Conservation (phyloP, 306 rosid species). For the Elaeagnus macrophylla region DNA sequence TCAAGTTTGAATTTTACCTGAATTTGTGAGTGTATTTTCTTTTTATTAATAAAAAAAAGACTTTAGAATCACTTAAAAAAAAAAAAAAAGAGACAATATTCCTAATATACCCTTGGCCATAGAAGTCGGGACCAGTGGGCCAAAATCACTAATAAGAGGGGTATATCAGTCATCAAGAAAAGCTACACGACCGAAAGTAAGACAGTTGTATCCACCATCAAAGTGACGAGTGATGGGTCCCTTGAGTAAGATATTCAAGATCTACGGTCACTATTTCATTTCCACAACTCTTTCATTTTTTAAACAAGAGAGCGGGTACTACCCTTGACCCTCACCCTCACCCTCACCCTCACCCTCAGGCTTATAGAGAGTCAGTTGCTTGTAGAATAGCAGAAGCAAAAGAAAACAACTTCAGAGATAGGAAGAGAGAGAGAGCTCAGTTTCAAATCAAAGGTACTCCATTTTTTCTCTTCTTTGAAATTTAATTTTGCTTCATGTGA, state of each 20-base stretch:
- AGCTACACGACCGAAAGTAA: constrained; percentile 32
- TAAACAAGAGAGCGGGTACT: constrained; percentile 43
- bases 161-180: constrained; percentile 13
- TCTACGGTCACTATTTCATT: constrained; percentile 57
- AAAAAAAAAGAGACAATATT: no score
- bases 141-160: constrained; percentile 6
- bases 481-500: not conserved
- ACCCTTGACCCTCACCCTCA: not conserved
- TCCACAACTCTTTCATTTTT: constrained; percentile 33
- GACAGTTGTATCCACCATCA: constrained; percentile 60
- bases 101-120: constrained; percentile 13
- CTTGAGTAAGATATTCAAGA: constrained; percentile 30
- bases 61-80: no score
- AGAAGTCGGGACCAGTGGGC: constrained; percentile 10
- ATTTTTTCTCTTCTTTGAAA: not conserved
- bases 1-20: no score
- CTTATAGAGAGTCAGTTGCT: constrained; percentile 25
- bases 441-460: constrained; percentile 37
- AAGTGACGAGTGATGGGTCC: constrained; percentile 44
- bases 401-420: not conserved
- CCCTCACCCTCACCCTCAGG: not conserved
- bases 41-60: no score
- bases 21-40: no score
- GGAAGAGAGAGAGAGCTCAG: constrained; percentile 8
- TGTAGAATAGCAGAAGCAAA: no score